A percentile compares a stretch with the other conserved stretches of the same genome.
phyloP scores from a whole-genome alignment of 2,329 filamentous ascomycete genomes.

The Stachybotrys chlorohalonatus region DNA sequence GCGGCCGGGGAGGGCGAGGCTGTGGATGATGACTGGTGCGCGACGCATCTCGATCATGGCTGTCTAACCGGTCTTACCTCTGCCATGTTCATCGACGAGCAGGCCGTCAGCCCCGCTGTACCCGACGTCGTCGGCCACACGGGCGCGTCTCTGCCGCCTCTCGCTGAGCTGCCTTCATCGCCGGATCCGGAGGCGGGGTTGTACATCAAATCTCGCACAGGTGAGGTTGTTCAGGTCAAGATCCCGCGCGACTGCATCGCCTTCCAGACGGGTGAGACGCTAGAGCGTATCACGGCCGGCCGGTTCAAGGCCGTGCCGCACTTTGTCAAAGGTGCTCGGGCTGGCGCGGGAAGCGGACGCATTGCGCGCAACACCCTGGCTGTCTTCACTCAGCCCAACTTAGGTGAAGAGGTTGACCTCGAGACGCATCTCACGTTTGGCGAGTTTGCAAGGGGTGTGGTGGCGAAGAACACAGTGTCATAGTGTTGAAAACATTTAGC shows the following conservation, averaged over 20 bases:
- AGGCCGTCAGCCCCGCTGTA: constrained; percentile 25
- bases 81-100: constrained; percentile 92
- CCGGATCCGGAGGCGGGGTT: constrained; percentile 80
- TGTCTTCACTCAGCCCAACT: constrained; percentile 93
- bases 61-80: constrained; percentile 90
- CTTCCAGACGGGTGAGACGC: constrained; percentile 89
- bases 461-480: constrained; percentile 49
- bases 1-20: constrained; percentile 17
- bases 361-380: constrained; percentile 83
- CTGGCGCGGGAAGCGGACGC: constrained; percentile 37
- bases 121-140: constrained; percentile 11
- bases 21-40: constrained; percentile 86
- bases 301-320: constrained; percentile 92
- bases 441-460: constrained; percentile 58
- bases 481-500: constrained; percentile 4
- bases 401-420: constrained; percentile 69
- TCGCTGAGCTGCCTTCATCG: constrained; percentile 64
- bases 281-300: constrained; percentile 85
- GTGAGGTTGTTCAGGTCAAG: constrained; percentile 77
- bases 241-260: constrained; percentile 88
- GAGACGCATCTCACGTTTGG: constrained; percentile 62
- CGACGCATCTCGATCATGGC: constrained; percentile 82
- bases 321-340: constrained; percentile 73
- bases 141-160: constrained; percentile 30
- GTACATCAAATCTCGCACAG: constrained; percentile 86